Conservation (phyloP, 2,329 filamentous ascomycete genomes). For the Aspergillus jensenii region DNA sequence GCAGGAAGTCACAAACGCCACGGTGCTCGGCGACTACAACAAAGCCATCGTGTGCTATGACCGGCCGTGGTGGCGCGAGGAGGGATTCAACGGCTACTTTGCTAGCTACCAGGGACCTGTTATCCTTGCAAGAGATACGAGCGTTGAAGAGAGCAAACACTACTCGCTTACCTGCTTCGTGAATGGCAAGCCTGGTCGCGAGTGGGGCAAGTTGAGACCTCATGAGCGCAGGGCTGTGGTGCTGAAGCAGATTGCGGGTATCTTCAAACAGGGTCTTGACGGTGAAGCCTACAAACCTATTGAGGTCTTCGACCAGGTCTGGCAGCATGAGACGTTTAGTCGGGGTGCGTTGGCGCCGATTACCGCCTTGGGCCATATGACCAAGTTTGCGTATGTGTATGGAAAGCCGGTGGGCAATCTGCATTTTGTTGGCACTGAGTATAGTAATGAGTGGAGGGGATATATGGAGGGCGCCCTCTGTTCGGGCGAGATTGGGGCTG, state of each 20-base stretch:
- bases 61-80: constrained; percentile 37
- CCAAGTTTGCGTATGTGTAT: constrained; percentile 25
- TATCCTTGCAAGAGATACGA: constrained; percentile 41
- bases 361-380: constrained; percentile 32
- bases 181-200: constrained; percentile 34
- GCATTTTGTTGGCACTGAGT: constrained; percentile 59
- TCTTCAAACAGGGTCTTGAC: constrained; percentile 27
- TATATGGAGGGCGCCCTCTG: constrained; percentile 61
- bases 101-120: constrained; percentile 41
- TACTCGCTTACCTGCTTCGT: constrained; percentile 44
- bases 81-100: constrained; percentile 39
- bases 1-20: constrained; percentile 25
- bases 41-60: constrained; percentile 45
- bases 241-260: background rate
- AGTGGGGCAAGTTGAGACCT: constrained; percentile 24
- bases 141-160: constrained; percentile 25
- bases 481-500: constrained; percentile 50
- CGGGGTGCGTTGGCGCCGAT: constrained; percentile 42
- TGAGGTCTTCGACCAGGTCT: constrained; percentile 30
- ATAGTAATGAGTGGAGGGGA: constrained; percentile 54
- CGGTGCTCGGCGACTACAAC: constrained; percentile 36
- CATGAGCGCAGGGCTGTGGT: background rate
- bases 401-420: constrained; percentile 37
- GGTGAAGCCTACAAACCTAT: constrained; percentile 37
- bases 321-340: constrained; percentile 32